Evolutionary conservation across 371 early-diverging fungal genomes (phyloP), one percentile per base, ranked within the genome.

Genomic region (Mortierella sp.): DNA sequence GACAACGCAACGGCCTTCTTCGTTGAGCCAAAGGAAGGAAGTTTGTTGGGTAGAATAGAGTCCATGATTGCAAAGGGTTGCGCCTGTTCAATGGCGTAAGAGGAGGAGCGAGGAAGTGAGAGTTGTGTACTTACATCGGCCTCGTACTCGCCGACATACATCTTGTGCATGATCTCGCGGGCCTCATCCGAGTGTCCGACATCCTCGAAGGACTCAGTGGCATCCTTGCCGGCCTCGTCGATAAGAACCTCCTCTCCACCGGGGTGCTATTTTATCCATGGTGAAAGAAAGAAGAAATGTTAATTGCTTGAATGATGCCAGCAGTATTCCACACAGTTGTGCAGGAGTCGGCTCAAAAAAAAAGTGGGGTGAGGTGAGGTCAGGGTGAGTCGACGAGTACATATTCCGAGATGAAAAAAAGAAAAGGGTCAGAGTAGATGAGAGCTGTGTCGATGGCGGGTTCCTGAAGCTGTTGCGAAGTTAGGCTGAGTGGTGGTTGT

Each of bases 151-250:
- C 98, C 98, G 81, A 98, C 87, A 72, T 89, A 90, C 81, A 93
- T 92, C 54, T 90, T 89, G 71, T 91, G 86, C 74, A 98, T 89
- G 78, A 97, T 77, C 34, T 95, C 95, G 69, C 94, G 95, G 43
- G 99, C 99, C 81, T 97, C 97, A 31, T 96, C 95, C 48, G 96
- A 96, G 90, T 99, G 99, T 64, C 97, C 97, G 79, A 99, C 96
- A 89, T 98, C 98, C 75, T 98, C 97, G 89, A 98, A 99, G 69
- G 97, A 95, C 79, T 93, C 96, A 55, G 98, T 96, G 48, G 97
- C 97, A 88, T 99, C 98, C 79, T 89, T 89, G 75, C 97, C 98
- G 76, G 90, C 95, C 83, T 93, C 91, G 80, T 96, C 95, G 50
- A 95, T 80, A 74, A 95, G 88, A 19, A 95, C 94, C 82, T 95